Base-by-base conservation (phyloP, 257 asterid species). In the Marsdenia floribunda region DNA sequence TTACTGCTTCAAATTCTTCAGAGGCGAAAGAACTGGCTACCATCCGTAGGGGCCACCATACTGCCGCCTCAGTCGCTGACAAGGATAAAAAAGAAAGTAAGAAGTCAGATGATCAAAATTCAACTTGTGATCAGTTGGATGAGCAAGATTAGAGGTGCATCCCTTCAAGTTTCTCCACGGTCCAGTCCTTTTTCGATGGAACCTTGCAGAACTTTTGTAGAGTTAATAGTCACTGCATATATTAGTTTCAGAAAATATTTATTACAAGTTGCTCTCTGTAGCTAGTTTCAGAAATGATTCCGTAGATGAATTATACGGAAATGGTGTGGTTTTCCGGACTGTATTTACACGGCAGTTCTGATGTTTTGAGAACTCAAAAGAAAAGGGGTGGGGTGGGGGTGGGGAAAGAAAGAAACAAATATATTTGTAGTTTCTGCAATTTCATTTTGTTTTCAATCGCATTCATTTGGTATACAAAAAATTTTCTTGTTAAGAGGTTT, bases 1-100 rank as follows among this genome's bases (percentile, higher is more conserved):
- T 13, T 7, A 61, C 84, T 0, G 79, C 80, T 58, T 63, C 80
- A 63, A 84, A 74, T 71, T 68, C 80, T 4, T 86, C 87, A 5
- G 93, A 87, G 29, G 68, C 38, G 5, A 93, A 89, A 66, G 96
- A 88, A 79, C 57, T 90, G 80, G 96, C 96, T 15, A 60, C 81
- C 15, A 44, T 73, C 72, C 86, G 87, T 8, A 85, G 89, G 72
- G 90, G 90, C 21, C 85, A 76, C 33, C 33, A 29, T 29, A 29
- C 33, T 70, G 80, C 83, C 40, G 66, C 87, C 4, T 71, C 84
- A 3, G 60, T 74, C 21, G 70, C 81, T 24, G 97, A 86, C 63
- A 84, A 89, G 79, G 93, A 88, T 33, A 90, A 85, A 67, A 82
- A 69, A 19, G 88, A 85, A 9, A 70, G 68, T n/a, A 85, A 79